These are phyloP conservation scores for Amniculicola lignicola DNA, from an alignment of 495 filamentous ascomycete species.

Conservation along the genomic window DNA sequence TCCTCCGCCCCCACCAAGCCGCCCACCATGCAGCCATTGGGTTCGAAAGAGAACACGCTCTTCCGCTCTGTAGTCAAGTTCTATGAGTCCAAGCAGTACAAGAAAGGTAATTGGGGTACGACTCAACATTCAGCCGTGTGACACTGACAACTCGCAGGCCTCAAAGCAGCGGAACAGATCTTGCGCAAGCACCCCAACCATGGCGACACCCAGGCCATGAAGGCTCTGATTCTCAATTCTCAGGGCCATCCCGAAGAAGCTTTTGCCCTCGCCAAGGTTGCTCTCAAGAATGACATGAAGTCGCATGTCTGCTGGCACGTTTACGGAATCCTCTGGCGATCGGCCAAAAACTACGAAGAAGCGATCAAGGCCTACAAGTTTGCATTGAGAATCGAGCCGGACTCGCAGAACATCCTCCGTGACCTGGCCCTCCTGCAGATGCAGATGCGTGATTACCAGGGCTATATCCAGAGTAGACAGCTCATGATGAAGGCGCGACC, in stretches of 20 bases:
- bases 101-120: slow-evolving; percentile 61
- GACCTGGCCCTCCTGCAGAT: slow-evolving; percentile 90
- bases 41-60: slow-evolving; percentile 84
- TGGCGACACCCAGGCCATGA: slow-evolving; percentile 98
- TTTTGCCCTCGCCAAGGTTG: slow-evolving; percentile 85
- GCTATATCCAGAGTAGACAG: slow-evolving; percentile 82
- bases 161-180: slow-evolving; percentile 92
- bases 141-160: slow-evolving; percentile 51
- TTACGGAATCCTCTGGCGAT: slow-evolving; percentile 89
- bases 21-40: slow-evolving; percentile 72
- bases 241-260: slow-evolving; percentile 89
- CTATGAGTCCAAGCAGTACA: slow-evolving; percentile 98
- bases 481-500: slow-evolving; percentile 81
- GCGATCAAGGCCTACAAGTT: slow-evolving; percentile 98
- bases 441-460: slow-evolving; percentile 94
- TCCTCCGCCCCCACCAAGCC: neutral
- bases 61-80: slow-evolving; percentile 90
- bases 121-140: neutral
- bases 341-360: slow-evolving; percentile 95
- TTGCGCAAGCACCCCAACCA: slow-evolving; percentile 90
- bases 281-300: slow-evolving; percentile 92
- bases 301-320: slow-evolving; percentile 99
- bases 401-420: slow-evolving; percentile 87
- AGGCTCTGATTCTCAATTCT: slow-evolving; percentile 91
- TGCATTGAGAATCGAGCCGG: slow-evolving; percentile 85